Base-by-base conservation (phyloP, 345 rosid genomes). In the Raphanus sativus region DNA sequence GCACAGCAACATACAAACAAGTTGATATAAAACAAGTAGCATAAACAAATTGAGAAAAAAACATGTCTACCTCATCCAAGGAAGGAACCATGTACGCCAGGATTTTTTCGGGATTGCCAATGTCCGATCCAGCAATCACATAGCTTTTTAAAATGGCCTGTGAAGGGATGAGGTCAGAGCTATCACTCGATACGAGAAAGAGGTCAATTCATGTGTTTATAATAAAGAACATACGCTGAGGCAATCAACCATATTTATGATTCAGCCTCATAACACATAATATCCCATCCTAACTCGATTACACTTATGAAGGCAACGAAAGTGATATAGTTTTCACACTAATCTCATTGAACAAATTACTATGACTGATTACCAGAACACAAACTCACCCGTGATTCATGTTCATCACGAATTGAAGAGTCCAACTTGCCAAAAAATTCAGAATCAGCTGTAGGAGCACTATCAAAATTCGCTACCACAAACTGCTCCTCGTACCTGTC, bases 91-190 rank as follows among this genome's bases (percentile, higher is more conserved):
- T 92, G 83, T 95, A 95, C 1, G 94, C 94, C 84, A 95, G 85
- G 77, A 95, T 91, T 48, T 89, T 91, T 81, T 95, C 99, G 3
- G 88, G 90, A 48, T 90, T 86, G 40, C 84, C 74, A 2, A 88
- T 83, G 80, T 92, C 98, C 12, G 93, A 77, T 70, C 92, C 92
- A 62, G 85, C 68, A 72, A 89, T 86, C 78, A 83, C 84, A 67
- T 89, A 95, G 77, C 98, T 94, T 87, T 91, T 95, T 93, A 95
- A 86, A 68, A 95, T 68, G 63, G 98, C 99, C 99, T 95, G 89
- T 25, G 40, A 67, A 73, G 58, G 11, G 59, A 21, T 1, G 7
- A 65, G 29, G 45, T 62, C 71, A 74, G 61, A 60, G 75, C 24
- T 73, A 21, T 58, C 30, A 54, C 67, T 62, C 24, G 6, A 71